These are phyloP conservation scores for Chrysoporthe puriensis DNA, from an alignment of 2,329 filamentous ascomycete genomes.

Conservation along the genomic window DNA sequence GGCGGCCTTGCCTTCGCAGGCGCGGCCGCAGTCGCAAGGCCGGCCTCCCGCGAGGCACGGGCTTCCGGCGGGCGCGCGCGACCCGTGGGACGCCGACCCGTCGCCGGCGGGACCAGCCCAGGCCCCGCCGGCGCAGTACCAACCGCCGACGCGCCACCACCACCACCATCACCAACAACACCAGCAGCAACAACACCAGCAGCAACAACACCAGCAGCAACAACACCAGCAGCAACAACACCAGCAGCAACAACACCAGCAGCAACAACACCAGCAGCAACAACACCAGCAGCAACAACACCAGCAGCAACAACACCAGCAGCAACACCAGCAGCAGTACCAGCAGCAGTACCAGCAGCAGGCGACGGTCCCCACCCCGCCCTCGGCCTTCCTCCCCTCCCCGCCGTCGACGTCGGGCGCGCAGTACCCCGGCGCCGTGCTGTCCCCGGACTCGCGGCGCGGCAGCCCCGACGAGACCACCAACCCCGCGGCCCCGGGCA, in stretches of 20 bases:
- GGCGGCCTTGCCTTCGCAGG: constrained; percentile 21
- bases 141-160: background rate
- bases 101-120: constrained; percentile 8
- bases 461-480: constrained; percentile 27
- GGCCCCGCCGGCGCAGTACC: constrained; percentile 7
- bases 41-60: background rate
- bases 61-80: constrained; percentile 5
- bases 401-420: constrained; percentile 15
- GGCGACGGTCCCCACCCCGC: background rate
- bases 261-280: too few species aligned
- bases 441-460: constrained; percentile 1
- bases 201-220: too few species aligned
- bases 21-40: background rate
- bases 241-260: background rate
- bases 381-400: constrained; percentile 22
- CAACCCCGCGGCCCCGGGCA: constrained; percentile 27
- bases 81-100: constrained; percentile 4
- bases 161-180: too few species aligned
- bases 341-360: background rate
- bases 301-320: too few species aligned
- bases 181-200: too few species aligned
- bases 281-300: too few species aligned
- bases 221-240: too few species aligned
- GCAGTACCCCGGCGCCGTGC: background rate
- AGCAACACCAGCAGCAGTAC: too few species aligned